Evolutionary conservation across 1,284 basidiomycete species (phyloP).

Genomic region (Ustilago hordei): DNA sequence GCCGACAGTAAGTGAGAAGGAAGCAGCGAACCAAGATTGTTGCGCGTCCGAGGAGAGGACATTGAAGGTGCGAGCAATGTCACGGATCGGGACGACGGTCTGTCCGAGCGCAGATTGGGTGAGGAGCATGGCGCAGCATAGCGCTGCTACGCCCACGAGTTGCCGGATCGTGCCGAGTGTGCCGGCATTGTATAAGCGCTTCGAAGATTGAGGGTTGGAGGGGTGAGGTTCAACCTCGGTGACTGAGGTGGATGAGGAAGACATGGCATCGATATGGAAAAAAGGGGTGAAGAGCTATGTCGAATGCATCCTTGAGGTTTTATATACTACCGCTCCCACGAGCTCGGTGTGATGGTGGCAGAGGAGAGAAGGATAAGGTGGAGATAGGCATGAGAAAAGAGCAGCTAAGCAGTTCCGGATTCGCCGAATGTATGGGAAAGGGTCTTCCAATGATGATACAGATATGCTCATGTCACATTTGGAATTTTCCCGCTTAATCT

Average conservation of each 20-base stretch:
- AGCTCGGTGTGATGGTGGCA: background rate
- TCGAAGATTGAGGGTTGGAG: background rate
- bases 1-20: conserved; percentile 57
- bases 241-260: conserved; percentile 4
- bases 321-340: conserved; percentile 3
- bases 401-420: conserved; percentile 5
- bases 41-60: conserved; percentile 28
- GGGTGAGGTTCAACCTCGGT: conserved; percentile 5
- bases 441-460: background rate
- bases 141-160: conserved; percentile 25
- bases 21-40: conserved; percentile 56
- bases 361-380: background rate
- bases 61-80: conserved; percentile 36
- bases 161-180: conserved; percentile 30
- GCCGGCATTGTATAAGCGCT: conserved; percentile 35
- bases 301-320: background rate
- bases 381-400: background rate
- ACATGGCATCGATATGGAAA: background rate
- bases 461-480: background rate
- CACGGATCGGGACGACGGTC: conserved; percentile 29
- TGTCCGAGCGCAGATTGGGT: conserved; percentile 51
- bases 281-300: background rate
- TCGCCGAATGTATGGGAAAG: background rate
- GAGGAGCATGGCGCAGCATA: conserved; percentile 48
- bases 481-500: conserved; percentile 13